Conservation (phyloP, 805 yeast species). For the Suhomyces prunicola region DNA sequence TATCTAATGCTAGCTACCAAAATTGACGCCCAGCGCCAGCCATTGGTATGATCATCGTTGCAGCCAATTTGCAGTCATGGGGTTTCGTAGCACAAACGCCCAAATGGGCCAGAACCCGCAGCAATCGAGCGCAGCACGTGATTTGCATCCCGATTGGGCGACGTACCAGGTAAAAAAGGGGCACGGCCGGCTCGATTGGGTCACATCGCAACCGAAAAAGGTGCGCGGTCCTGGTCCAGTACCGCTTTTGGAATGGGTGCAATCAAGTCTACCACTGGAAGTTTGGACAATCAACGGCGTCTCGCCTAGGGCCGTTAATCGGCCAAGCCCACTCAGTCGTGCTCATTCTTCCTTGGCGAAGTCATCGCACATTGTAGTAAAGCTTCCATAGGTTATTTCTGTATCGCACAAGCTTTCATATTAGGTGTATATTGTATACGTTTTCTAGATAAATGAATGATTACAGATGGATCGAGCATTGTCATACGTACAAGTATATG, state of each 20-base stretch:
- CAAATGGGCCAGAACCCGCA: conserved; percentile 1
- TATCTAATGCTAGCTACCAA: not conserved
- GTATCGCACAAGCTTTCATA: not conserved
- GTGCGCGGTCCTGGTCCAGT: not conserved
- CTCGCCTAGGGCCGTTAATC: not conserved
- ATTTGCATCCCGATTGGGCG: not conserved
- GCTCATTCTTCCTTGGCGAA: not conserved
- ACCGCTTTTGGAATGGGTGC: conserved; percentile 1
- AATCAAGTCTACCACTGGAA: not conserved
- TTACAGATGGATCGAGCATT: not conserved
- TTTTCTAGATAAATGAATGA: not conserved
- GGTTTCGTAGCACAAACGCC: conserved; percentile 1
- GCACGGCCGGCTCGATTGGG: not conserved
- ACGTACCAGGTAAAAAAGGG: not conserved
- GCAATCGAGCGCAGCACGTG: not conserved
- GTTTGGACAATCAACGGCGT: not conserved
- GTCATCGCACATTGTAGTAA: not conserved
- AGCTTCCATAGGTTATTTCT: too few species aligned
- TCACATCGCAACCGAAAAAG: not conserved
- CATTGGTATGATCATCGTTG: not conserved
- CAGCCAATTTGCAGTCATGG: not conserved
- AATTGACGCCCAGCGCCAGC: not conserved
- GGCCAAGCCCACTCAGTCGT: not conserved
- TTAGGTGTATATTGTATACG: not conserved
- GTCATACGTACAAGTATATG: not conserved